phyloP scores from a whole-genome alignment of 495 filamentous ascomycete species.

The Neurospora tetraspora region DNA sequence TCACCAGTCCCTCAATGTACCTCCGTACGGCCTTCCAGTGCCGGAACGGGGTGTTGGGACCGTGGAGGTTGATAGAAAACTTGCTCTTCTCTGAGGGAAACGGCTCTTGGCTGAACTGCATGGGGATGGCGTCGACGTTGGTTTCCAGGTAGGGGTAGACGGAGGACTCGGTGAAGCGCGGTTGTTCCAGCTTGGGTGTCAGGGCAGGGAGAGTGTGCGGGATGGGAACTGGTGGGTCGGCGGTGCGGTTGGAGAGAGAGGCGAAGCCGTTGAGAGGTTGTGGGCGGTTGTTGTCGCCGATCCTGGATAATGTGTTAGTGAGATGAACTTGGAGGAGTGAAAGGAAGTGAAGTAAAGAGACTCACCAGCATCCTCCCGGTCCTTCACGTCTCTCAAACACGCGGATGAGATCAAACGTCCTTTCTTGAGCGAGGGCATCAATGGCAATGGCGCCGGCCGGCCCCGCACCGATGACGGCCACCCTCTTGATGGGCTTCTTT shows the following conservation, averaged over 20 bases:
- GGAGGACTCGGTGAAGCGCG: constrained; percentile 40
- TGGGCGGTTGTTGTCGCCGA: constrained; percentile 26
- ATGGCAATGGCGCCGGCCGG: constrained; percentile 49
- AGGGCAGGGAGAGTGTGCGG: constrained; percentile 37
- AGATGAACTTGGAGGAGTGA: background rate
- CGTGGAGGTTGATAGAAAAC: constrained; percentile 21
- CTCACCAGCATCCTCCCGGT: constrained; percentile 49
- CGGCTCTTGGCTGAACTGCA: constrained; percentile 33
- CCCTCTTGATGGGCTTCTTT: constrained; percentile 28
- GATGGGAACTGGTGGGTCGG: constrained; percentile 39
- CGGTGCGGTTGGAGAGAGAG: constrained; percentile 31
- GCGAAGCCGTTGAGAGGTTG: constrained; percentile 29
- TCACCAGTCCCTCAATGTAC: constrained; percentile 23
- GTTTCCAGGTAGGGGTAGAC: constrained; percentile 36
- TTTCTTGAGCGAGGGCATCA: constrained; percentile 47
- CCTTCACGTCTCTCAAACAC: constrained; percentile 51
- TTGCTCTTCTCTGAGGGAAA: constrained; percentile 21
- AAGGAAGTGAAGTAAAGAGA: background rate
- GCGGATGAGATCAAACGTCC: constrained; percentile 44
- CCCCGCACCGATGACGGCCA: constrained; percentile 51
- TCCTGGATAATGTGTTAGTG: constrained; percentile 23
- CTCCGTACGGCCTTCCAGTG: constrained; percentile 25
- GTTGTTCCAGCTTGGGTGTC: constrained; percentile 29
- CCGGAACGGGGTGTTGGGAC: constrained; percentile 23
- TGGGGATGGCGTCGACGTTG: constrained; percentile 28